Evolutionary conservation across 192 early-diverging fungal species (phyloP), one percentile per base, ranked within the genome.

Genomic region (Podila minutissima): DNA sequence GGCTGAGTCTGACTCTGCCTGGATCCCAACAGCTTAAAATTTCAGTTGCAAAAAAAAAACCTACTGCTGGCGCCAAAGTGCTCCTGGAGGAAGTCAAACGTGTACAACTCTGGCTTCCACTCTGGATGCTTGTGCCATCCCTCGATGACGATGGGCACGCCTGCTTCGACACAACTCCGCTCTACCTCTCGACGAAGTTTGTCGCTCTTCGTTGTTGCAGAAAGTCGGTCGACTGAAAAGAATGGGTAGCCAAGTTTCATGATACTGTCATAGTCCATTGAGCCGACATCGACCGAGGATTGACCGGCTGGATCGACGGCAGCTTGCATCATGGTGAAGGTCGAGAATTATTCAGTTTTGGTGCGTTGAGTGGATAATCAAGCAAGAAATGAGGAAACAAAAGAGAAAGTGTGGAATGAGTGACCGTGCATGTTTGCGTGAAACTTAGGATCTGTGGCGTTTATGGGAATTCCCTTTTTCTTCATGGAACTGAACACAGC

Each of bases 141-240:
- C 22, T 81, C 71, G 13, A 81, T 41, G 15, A 81, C 62, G n/a
- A 81, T 4, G 0, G 77, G 77, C 8, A 61, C 60, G 15, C 77
- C 77, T 11, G 33, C 12, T 3, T 64, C 50, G 20, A 81, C 71
- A 58, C 64, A 55, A 0, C n/a, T 37, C 10, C 19, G 13, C 32
- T 81, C 71, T 2, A 81, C 77, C 6, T 69, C 66, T 5, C 46
- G n/a, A 13, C 62, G 50, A 15, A 81, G 65, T 20, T 81, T 49
- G 0, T 49, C 37, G 13, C 32, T 60, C 1, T 20, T 41, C 12
- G 64, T 29, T 24, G 59, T 81, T 26, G 73, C 71, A 6, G 66
- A 26, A 22, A 81, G 19, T 4, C 77, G 70, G 15, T 59, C 35
- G 6, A 68, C 66, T 7, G 77, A 53, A 1, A 26, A 33, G 48